Percentiles rank a stretch among this genome's conserved stretches.
These are phyloP conservation scores for Quaeritorhiza haematococci DNA, from an alignment of 371 early-diverging fungal genomes.

Conservation along the genomic window DNA sequence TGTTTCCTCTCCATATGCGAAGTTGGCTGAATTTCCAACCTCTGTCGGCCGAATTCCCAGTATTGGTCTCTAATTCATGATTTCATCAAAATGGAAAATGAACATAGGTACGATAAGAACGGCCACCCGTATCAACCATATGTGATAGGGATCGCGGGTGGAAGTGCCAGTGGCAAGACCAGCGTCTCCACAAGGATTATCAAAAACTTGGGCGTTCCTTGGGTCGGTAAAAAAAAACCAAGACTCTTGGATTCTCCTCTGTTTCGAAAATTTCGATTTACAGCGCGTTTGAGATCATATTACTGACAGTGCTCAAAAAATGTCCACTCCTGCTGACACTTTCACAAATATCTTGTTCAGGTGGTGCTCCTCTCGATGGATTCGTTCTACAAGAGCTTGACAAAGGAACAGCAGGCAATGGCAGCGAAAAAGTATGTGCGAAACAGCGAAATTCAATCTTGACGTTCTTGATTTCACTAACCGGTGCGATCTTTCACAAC, in stretches of 20 bases:
- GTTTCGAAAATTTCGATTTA: no score
- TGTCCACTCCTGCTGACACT: not conserved
- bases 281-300: no score
- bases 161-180: constrained; percentile 49
- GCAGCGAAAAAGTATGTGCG: constrained; percentile 52
- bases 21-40: no score
- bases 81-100: no score
- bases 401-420: constrained; percentile 57
- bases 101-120: no score
- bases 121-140: no score
- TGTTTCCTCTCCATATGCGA: no score
- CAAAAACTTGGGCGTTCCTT: constrained; percentile 36
- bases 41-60: no score
- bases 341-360: constrained; percentile 3
- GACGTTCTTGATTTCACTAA: not conserved
- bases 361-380: constrained; percentile 90
- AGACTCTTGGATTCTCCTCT: not conserved
- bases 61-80: no score
- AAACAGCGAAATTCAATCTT: not conserved
- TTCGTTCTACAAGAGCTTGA: constrained; percentile 84
- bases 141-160: constrained; percentile 53
- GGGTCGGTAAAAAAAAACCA: no score
- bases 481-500: not conserved
- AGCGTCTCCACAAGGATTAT: constrained; percentile 40
- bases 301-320: not conserved